These are phyloP conservation scores for Alisma plantagoaquatica DNA, from an alignment of 106 monocot species.

Conservation along the genomic window DNA sequence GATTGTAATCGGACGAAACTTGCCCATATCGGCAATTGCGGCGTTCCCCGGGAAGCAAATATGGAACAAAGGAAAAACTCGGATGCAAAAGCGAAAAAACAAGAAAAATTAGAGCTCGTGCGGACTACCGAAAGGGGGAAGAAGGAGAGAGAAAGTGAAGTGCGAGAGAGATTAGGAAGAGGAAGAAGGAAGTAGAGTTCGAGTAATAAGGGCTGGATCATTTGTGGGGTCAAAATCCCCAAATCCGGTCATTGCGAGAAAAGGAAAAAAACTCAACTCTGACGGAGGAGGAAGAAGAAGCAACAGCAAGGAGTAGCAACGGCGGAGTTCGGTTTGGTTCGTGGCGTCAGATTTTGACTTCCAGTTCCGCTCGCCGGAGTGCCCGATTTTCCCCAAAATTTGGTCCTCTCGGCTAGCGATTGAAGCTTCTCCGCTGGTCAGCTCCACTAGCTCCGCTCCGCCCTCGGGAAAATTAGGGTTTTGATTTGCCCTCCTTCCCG, in stretches of 20 bases:
- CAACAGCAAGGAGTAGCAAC: neutral
- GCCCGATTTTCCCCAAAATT: neutral
- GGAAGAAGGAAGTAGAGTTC: neutral
- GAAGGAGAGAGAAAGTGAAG: neutral
- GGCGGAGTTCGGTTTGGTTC: neutral
- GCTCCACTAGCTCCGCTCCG: too few relatives aligned
- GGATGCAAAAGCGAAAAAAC: too few relatives aligned
- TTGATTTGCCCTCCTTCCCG: too few relatives aligned
- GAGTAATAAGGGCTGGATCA: neutral
- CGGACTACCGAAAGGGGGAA: too few relatives aligned
- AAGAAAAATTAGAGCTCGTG: too few relatives aligned
- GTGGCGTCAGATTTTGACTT: neutral
- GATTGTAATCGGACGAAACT: too few relatives aligned
- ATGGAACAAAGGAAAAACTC: too few relatives aligned
- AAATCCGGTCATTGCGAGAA: neutral
- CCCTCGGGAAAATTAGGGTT: too few relatives aligned
- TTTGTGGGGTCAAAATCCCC: neutral
- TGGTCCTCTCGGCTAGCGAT: neutral
- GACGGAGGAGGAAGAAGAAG: neutral
- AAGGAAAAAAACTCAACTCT: too few relatives aligned
- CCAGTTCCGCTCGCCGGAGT: neutral
- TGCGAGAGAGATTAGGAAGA: neutral
- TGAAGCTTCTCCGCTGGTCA: neutral
- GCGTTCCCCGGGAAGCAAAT: too few relatives aligned
- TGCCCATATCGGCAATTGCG: too few relatives aligned